Evolutionary conservation across 148 eudicot genomes (phyloP).

Genomic region (Salicornia ramosissima): DNA sequence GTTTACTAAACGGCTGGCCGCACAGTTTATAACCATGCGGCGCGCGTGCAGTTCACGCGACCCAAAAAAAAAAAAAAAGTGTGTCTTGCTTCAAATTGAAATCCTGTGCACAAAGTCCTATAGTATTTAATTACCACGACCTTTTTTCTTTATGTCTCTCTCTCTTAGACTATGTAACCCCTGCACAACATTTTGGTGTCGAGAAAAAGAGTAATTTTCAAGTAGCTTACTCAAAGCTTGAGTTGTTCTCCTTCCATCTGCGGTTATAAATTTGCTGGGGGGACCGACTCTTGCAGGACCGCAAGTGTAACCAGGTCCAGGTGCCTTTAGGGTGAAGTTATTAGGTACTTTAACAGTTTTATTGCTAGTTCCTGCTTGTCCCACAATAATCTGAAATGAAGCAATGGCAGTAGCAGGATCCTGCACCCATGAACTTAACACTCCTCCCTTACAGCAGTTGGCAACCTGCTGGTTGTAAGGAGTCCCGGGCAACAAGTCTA

Average conservation of each 20-base stretch:
- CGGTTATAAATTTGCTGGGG: constrained; percentile 34
- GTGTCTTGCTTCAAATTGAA: too few species aligned
- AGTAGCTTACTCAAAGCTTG: constrained; percentile 61
- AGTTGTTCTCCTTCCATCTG: constrained; percentile 52
- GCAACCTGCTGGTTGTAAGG: constrained; percentile 54
- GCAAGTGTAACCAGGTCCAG: constrained; percentile 68
- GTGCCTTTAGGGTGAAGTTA: constrained; percentile 53
- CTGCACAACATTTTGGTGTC: background rate
- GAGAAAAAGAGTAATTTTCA: too few species aligned
- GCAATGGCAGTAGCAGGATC: constrained; percentile 41
- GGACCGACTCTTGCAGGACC: constrained; percentile 45
- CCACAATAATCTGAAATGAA: constrained; percentile 57
- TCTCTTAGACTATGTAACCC: too few species aligned
- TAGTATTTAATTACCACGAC: too few species aligned
- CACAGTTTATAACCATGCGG: too few species aligned
- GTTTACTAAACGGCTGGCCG: too few species aligned
- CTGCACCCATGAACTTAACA: constrained; percentile 53
- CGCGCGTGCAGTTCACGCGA: too few species aligned
- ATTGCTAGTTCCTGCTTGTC: constrained; percentile 52
- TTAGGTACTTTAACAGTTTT: constrained; percentile 54
- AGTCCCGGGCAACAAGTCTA: constrained; percentile 56
- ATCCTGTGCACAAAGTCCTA: too few species aligned
- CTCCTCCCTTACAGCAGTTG: constrained; percentile 68
- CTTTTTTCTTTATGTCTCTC: too few species aligned
- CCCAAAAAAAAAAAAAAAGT: too few species aligned